Base-by-base conservation (phyloP, 306 rosid genomes). In the Cajanus cajan region DNA sequence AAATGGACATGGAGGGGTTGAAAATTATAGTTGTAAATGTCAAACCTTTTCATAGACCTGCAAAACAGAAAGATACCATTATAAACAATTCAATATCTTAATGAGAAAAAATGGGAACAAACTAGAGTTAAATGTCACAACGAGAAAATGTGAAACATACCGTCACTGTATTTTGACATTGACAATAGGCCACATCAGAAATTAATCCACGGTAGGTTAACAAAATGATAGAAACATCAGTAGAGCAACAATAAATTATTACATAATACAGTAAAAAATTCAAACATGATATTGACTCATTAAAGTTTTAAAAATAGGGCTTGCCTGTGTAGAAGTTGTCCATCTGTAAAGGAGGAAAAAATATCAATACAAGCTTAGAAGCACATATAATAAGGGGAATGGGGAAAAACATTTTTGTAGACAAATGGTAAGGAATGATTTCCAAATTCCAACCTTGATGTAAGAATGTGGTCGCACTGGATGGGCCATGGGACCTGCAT, bases 401-500 rank as follows among this genome's bases (percentile, higher is more conserved):
- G 50, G 33, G 1, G 34, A 2, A 28, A 10, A 1, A 31, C 22
- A 13, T 37, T 58, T 25, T 76, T 15, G 45, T 3, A 44, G 61
- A 71, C 44, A 85, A 71, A 40, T 68, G 65, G 47, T 34, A 69
- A 48, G 52, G 61, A 74, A 73, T 41, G 52, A 83, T 70, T 52
- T 77, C 6, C 39, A 76, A 58, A 71, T 71, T 79, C 87, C 72
- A 82, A 96, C 99, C 99, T 96, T 96, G 75, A 96, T 96, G 80
- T 96, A 96, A 59, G 99, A 96, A 85, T 96, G 99, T 40, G 99
- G 99, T 48, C 98, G 89, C 73, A 96, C 97, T 5, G 99, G 99
- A 86, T 96, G 99, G 80, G 99, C 97, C 98, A 96, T 96, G 71
- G 99, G 99, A 66, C 99, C 98, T 24, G 97, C 90, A 85, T 96